These are phyloP conservation scores for Epichloe gansuensis DNA, from an alignment of 2,329 filamentous ascomycete genomes.

Conservation along the genomic window DNA sequence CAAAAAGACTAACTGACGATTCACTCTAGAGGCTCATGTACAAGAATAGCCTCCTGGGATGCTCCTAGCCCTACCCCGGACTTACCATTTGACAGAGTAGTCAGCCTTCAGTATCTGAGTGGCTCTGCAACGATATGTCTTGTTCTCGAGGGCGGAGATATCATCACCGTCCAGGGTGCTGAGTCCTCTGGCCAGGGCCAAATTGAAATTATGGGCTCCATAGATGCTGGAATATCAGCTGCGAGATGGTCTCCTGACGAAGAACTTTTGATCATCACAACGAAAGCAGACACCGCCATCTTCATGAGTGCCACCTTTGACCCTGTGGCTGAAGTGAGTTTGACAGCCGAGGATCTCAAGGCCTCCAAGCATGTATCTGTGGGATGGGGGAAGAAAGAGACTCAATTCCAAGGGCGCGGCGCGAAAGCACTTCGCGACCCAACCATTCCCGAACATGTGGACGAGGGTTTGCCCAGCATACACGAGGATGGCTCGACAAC, in stretches of 20 bases:
- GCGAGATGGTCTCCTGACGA: conserved; percentile 93
- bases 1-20: neutral
- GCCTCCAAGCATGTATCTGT: conserved; percentile 91
- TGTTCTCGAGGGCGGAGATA: conserved; percentile 80
- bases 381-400: conserved; percentile 96
- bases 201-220: conserved; percentile 90
- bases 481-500: conserved; percentile 58
- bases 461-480: conserved; percentile 63
- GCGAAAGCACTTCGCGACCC: conserved; percentile 81
- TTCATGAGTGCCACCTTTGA: conserved; percentile 93
- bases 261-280: conserved; percentile 74
- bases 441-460: conserved; percentile 84
- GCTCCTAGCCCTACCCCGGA: conserved; percentile 68
- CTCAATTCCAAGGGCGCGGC: conserved; percentile 88
- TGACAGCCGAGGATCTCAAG: conserved; percentile 65
- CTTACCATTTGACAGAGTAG: conserved; percentile 58
- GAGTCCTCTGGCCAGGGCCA: conserved; percentile 40
- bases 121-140: conserved; percentile 69
- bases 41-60: conserved; percentile 70
- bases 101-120: conserved; percentile 73
- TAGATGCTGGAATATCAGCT: conserved; percentile 81
- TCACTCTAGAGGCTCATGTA: conserved; percentile 12
- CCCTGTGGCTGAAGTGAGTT: conserved; percentile 59
- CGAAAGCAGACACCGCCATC: conserved; percentile 63
- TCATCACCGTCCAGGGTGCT: conserved; percentile 67